Evolutionary conservation across 1,284 basidiomycete genomes (phyloP).

Genomic region (Microbotryum silenes-acaulis): DNA sequence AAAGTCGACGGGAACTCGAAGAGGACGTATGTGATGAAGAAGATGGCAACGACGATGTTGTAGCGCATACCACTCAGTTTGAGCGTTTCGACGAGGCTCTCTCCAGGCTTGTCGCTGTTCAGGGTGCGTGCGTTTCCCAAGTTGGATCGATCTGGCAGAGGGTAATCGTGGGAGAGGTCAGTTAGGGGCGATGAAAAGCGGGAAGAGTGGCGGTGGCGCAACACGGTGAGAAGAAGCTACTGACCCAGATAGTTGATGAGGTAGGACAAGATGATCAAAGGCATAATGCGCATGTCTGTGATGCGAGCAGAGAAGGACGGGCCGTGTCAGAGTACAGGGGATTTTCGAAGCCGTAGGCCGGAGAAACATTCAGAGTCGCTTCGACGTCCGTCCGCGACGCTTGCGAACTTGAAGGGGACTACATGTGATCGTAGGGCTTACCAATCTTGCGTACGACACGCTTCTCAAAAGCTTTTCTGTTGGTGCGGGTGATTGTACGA

Average conservation of each 20-base stretch:
- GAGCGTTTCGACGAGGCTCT: slow-evolving; percentile 14
- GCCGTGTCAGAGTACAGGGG: not conserved
- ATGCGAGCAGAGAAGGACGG: not conserved
- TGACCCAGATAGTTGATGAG: slow-evolving; percentile 2
- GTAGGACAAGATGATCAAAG: slow-evolving; percentile 15
- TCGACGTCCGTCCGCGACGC: no score
- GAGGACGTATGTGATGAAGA: slow-evolving; percentile 17
- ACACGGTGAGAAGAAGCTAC: not conserved
- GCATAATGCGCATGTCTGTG: slow-evolving; percentile 20
- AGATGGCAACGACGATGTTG: slow-evolving; percentile 19
- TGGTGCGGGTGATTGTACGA: no score
- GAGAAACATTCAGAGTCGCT: no score
- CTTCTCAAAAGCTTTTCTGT: slow-evolving; percentile 3
- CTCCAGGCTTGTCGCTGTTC: slow-evolving; percentile 22
- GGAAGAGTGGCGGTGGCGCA: no score
- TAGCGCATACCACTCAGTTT: slow-evolving; percentile 13
- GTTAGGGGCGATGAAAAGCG: not conserved
- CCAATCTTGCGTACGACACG: slow-evolving; percentile 15
- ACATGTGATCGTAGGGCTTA: not conserved
- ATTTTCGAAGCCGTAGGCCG: no score
- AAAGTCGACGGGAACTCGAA: slow-evolving; percentile 10
- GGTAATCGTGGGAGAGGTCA: no score
- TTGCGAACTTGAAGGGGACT: not conserved
- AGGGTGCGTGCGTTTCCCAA: slow-evolving; percentile 25
- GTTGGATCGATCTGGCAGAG: slow-evolving; percentile 7